Percentiles rank a stretch among this genome's conserved stretches.
phyloP scores from a whole-genome alignment of 1,284 basidiomycete species.

The Melampsora larici-populina region DNA sequence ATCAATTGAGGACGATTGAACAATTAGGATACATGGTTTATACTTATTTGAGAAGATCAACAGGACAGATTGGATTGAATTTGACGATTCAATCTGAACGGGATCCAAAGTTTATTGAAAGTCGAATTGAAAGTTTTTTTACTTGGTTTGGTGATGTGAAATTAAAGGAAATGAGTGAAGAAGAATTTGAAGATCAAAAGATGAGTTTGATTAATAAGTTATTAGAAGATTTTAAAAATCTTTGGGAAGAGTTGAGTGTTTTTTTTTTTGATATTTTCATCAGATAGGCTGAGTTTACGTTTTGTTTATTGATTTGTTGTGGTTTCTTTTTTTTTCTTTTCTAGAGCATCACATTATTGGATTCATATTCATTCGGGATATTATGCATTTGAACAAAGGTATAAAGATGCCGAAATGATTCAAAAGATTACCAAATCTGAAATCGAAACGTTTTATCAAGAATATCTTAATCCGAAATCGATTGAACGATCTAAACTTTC shows the following conservation, averaged over 20 bases:
- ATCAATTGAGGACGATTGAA: slow-evolving; percentile 88
- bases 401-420: slow-evolving; percentile 50
- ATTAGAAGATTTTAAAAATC: slow-evolving; percentile 70
- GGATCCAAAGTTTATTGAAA: slow-evolving; percentile 76
- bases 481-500: slow-evolving; percentile 49
- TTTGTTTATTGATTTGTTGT: not conserved
- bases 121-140: slow-evolving; percentile 80
- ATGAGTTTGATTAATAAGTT: slow-evolving; percentile 66
- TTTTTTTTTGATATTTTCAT: not conserved
- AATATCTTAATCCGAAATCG: slow-evolving; percentile 49
- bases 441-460: slow-evolving; percentile 49
- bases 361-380: slow-evolving; percentile 49
- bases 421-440: slow-evolving; percentile 48
- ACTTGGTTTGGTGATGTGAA: slow-evolving; percentile 54
- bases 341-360: slow-evolving; percentile 49
- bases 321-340: not conserved
- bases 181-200: slow-evolving; percentile 67
- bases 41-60: slow-evolving; percentile 57
- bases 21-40: slow-evolving; percentile 88
- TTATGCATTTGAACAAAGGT: slow-evolving; percentile 45
- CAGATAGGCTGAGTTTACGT: no score
- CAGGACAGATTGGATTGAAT: slow-evolving; percentile 72
- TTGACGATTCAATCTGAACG: slow-evolving; percentile 89
- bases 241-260: slow-evolving; percentile 61
- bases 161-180: slow-evolving; percentile 58